Base-by-base conservation (phyloP, 768 basidiomycete genomes). In the Russula virescens region DNA sequence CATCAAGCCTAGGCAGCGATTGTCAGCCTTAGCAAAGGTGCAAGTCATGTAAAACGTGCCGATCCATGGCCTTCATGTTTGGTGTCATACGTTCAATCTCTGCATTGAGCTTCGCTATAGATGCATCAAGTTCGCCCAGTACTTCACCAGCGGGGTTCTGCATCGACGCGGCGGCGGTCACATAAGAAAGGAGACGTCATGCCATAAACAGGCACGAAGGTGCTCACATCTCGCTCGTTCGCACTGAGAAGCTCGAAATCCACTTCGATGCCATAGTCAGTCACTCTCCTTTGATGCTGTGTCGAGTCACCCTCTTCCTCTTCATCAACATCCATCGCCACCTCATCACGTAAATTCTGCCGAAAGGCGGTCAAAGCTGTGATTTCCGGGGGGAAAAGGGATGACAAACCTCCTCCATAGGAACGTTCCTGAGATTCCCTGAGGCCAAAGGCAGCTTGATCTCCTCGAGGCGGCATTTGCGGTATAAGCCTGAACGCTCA, bases 31-130 rank as follows among this genome's bases (percentile, higher is more conserved):
- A 57, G 25, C 21, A 46, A 28, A 14, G 65, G 10, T 62, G 43
- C 13, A 25, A 46, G 50, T 2, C 9, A 26, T 38, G 31, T n/a
- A 38, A 49, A 38, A 71, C 85, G 21, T 62, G 89, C 88, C 88
- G 79, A 66, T 98, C 94, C 67, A 95, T 89, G 0, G 96, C 96
- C 73, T 98, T 98, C 83, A 98, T 80, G 72, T 98, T 99, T 13
- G 96, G 95, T 1, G 93, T 91, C 87, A 98, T 91, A 55, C 84
- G 82, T 68, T 95, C 93, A 55, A 98, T 94, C 66, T 98, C 95
- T 13, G 79, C 75, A 56, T 78, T 83, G 28, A 94, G 75, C 69
- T 87, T 89, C 9, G 79, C 69, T 45, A 97, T 85, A 35, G 82
- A 79, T 34, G 85, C 80, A 61, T 96, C 93, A 31, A 94, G 80